These are phyloP conservation scores for Trebouxiophyceae sp. DNA, from an alignment of 163 green algal genomes.

Conservation along the genomic window DNA sequence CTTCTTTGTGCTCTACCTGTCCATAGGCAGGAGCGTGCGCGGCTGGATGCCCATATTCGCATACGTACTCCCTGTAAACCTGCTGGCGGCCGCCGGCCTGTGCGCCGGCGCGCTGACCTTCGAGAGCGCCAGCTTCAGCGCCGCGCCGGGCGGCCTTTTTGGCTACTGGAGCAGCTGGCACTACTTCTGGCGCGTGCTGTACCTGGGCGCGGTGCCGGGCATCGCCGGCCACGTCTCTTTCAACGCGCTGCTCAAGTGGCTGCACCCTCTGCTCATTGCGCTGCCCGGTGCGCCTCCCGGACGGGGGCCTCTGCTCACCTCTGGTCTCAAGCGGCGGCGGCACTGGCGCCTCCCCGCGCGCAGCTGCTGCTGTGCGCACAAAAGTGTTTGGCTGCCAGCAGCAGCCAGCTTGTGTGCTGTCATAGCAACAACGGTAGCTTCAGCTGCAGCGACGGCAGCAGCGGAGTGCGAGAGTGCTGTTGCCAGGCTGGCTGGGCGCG, in stretches of 20 bases:
- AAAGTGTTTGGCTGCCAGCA: neutral
- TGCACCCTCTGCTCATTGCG: conserved; percentile 44
- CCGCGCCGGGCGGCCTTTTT: conserved; percentile 11
- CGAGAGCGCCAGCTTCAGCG: conserved; percentile 20
- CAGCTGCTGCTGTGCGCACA: neutral
- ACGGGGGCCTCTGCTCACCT: neutral
- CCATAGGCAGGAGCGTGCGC: conserved; percentile 40
- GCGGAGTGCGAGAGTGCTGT: neutral
- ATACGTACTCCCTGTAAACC: conserved; percentile 52
- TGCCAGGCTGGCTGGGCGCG: no score
- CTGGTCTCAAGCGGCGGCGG: no score
- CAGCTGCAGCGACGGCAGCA: neutral
- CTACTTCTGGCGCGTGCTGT: conserved; percentile 45
- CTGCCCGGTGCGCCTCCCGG: neutral
- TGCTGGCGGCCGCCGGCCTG: neutral
- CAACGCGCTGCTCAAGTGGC: conserved; percentile 58
- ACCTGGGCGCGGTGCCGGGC: conserved; percentile 54
- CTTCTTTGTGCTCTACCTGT: conserved; percentile 51
- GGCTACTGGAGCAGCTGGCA: conserved; percentile 35
- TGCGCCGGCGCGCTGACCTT: conserved; percentile 4
- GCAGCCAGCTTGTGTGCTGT: neutral
- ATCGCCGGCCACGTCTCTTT: conserved; percentile 50
- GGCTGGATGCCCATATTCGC: conserved; percentile 69
- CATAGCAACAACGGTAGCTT: neutral
- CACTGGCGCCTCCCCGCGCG: neutral